Conservation (phyloP, 495 filamentous ascomycete species). For the Aspergillus nidulans region DNA sequence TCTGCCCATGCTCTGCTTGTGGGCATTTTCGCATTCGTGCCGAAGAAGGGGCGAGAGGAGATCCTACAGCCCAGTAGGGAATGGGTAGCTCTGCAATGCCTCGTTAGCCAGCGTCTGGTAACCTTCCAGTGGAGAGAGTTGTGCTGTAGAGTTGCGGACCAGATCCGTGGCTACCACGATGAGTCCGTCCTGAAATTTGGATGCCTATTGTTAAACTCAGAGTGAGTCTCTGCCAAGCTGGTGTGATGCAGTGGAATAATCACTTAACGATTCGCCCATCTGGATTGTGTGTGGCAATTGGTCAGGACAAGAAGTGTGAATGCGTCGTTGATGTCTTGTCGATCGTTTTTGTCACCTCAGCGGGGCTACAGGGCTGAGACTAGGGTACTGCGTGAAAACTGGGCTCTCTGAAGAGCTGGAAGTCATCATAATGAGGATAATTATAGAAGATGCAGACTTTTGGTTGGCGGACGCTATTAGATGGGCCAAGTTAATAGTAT, state of each 20-base stretch:
- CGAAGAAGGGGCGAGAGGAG: too few species aligned
- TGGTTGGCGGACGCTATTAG: background rate
- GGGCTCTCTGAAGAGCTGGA: background rate
- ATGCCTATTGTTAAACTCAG: slow-evolving; percentile 10
- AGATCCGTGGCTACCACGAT: background rate
- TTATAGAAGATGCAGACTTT: background rate
- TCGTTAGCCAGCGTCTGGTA: background rate
- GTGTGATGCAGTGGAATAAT: background rate
- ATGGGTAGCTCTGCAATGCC: background rate
- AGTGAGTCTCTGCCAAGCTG: background rate
- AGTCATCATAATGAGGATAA: background rate
- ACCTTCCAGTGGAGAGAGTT: background rate
- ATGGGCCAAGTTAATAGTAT: background rate
- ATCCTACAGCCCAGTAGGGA: too few species aligned
- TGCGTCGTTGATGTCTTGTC: slow-evolving; percentile 5
- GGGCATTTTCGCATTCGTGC: background rate
- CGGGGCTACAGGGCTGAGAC: slow-evolving; percentile 24
- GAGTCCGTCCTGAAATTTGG: background rate
- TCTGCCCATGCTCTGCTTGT: background rate
- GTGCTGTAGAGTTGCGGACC: background rate
- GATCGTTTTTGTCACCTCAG: slow-evolving; percentile 8
- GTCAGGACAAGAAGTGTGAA: background rate
- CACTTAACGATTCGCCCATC: too few species aligned
- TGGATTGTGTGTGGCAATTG: background rate
- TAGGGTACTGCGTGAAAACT: slow-evolving; percentile 10